Percentiles rank a stretch among this genome's conserved stretches.
Conservation (phyloP, 2,329 filamentous ascomycete genomes). For the Akanthomyces uredinophilus region DNA sequence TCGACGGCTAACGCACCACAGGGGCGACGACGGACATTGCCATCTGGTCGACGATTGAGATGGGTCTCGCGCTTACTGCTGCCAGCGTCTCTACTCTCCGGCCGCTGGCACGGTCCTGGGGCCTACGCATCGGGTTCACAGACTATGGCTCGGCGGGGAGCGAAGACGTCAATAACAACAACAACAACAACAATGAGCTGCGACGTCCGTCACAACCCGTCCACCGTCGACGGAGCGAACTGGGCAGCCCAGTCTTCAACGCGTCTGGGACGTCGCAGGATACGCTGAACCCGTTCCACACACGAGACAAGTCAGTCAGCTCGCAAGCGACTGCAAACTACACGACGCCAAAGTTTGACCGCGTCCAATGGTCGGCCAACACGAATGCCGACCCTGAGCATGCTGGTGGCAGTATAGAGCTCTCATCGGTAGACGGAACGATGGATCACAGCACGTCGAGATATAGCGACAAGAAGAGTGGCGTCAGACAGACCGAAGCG, state of each 20-base stretch:
- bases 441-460: constrained; percentile 1
- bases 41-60: constrained; percentile 42
- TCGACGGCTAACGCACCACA: constrained; percentile 3
- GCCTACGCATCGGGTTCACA: constrained; percentile 1
- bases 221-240: not conserved
- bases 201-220: not conserved
- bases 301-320: not conserved
- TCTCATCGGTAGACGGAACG: not conserved
- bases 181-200: no score
- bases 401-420: not conserved
- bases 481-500: not conserved
- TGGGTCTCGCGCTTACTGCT: constrained; percentile 40
- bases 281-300: not conserved
- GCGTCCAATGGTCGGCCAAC: not conserved
- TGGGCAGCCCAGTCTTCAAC: not conserved
- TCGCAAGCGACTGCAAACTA: not conserved
- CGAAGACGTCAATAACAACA: not conserved
- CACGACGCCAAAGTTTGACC: not conserved
- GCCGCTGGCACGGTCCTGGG: constrained; percentile 26
- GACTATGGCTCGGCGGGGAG: not conserved
- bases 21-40: constrained; percentile 35
- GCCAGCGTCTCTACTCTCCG: constrained; percentile 38
- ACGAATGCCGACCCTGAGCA: not conserved
- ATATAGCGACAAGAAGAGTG: not conserved
- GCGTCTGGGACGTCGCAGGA: constrained; percentile 5